Base-by-base conservation (phyloP, 2,329 filamentous ascomycete species). In the Cladosporium colombiae region DNA sequence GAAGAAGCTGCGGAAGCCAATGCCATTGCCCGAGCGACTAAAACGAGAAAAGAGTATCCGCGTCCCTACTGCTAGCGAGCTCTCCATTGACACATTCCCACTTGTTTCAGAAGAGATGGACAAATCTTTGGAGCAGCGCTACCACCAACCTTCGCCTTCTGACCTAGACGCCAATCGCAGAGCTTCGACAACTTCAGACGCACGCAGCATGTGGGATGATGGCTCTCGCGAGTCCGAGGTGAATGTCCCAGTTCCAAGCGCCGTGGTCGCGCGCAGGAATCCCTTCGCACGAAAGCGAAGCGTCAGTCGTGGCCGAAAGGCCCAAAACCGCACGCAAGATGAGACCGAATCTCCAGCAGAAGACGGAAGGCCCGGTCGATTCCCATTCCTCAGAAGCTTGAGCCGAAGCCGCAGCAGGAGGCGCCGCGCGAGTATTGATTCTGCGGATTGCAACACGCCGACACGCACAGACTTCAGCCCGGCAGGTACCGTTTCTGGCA, bases 1-100 rank as follows among this genome's bases (percentile, higher is more conserved):
- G 25, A 74, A 69, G 57, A 76, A 75, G 62, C 66, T 77, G 33
- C 73, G 75, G 44, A 78, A 78, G 57, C 65, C 71, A 1, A 73
- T 73, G 67, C 73, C 74, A 27, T 66, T 55, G 71, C 75, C 62
- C 66, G 61, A 63, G 50, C 61, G 49, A 23, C 35, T 63, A 25
- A 70, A 25, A 73, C 76, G 65, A 71, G 71, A 29, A 72, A 70
- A 21, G 75, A 63, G 61, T 13, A 33, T 31, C 13, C 61, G 61
- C 2, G 61, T 63, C 18, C 35, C 33, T 29, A 37, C 49, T 18
- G 50, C 37, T n/a, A 63, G 61, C 50, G 61, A 63, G 23, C 5
- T 63, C 16, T 29, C 35, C 16, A 27, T 49, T 1, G 35, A 63
- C 31, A 35, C 56, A 29, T 63, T 40, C 33, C 61, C 61, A 13